phyloP scores from a whole-genome alignment of 805 yeast species.

The Candida verbasci region DNA sequence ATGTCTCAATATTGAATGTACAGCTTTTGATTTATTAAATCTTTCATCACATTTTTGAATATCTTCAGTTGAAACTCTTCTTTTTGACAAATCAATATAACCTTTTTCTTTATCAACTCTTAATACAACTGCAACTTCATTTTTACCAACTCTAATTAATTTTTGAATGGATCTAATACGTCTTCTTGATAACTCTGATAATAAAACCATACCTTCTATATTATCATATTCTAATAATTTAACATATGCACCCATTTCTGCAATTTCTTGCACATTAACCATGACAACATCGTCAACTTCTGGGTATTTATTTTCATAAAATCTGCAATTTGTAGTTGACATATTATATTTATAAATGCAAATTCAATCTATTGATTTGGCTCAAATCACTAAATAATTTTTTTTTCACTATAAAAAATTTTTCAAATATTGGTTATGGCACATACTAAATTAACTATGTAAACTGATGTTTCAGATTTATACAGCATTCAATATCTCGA shows the following conservation, averaged over 20 bases:
- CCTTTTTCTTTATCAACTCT: slow-evolving; percentile 99
- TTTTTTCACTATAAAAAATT: slow-evolving; percentile 3
- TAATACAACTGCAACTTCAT: slow-evolving; percentile 95
- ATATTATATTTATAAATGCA: slow-evolving; percentile 27
- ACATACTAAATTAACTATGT: too few relatives aligned
- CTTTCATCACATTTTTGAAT: slow-evolving; percentile 96
- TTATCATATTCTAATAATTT: slow-evolving; percentile 94
- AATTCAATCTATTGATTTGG: not conserved
- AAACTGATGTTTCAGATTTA: too few relatives aligned
- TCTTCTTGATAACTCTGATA: slow-evolving; percentile 95
- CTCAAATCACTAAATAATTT: not conserved
- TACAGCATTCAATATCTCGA: too few relatives aligned
- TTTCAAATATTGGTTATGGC: slow-evolving; percentile 3
- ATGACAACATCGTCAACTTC: slow-evolving; percentile 98
- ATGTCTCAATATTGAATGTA: slow-evolving; percentile 96
- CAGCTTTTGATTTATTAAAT: slow-evolving; percentile 94
- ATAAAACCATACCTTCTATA: slow-evolving; percentile 96
- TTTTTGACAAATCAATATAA: slow-evolving; percentile 93
- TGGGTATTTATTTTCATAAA: slow-evolving; percentile 96
- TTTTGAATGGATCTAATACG: slow-evolving; percentile 98
- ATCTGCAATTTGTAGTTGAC: slow-evolving; percentile 91
- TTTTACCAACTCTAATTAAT: slow-evolving; percentile 95
- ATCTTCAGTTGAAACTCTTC: slow-evolving; percentile 97
- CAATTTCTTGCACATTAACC: slow-evolving; percentile 97
- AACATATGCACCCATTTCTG: slow-evolving; percentile 99